phyloP scores from a whole-genome alignment of 1,139 yeast genomes.

The Meyerozyma sp. region DNA sequence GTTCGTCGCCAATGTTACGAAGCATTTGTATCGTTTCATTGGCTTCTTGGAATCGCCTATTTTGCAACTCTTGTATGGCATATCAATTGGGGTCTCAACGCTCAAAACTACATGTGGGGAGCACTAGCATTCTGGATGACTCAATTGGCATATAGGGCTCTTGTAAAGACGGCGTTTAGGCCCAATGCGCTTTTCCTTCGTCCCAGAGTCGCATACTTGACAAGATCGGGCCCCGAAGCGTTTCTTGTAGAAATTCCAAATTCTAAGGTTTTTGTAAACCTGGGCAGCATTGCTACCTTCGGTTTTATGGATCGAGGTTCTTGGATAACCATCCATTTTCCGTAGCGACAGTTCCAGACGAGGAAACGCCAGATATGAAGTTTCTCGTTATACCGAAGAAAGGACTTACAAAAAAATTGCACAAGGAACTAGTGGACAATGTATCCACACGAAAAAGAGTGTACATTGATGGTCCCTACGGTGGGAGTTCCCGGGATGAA shows the following conservation, averaged over 20 bases:
- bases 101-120: conserved; percentile 49
- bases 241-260: conserved; percentile 40
- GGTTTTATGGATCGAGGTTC: conserved; percentile 41
- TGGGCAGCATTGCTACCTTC: conserved; percentile 56
- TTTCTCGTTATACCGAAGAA: conserved; percentile 45
- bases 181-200: conserved; percentile 39
- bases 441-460: conserved; percentile 25
- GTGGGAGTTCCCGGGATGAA: conserved; percentile 49
- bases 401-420: conserved; percentile 43
- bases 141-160: conserved; percentile 48
- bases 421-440: conserved; percentile 21
- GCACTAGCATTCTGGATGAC: conserved; percentile 52
- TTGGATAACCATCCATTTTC: conserved; percentile 64
- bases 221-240: conserved; percentile 24
- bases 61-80: conserved; percentile 52
- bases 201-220: conserved; percentile 40
- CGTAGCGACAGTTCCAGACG: conserved; percentile 32
- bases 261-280: conserved; percentile 44
- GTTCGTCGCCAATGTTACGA: conserved; percentile 47
- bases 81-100: conserved; percentile 28
- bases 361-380: conserved; percentile 27
- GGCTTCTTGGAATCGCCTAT: conserved; percentile 54
- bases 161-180: conserved; percentile 45
- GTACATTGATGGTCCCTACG: conserved; percentile 60
- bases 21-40: conserved; percentile 50